Conservation (phyloP, 2,329 filamentous ascomycete genomes). For the Lachnellula arida region DNA sequence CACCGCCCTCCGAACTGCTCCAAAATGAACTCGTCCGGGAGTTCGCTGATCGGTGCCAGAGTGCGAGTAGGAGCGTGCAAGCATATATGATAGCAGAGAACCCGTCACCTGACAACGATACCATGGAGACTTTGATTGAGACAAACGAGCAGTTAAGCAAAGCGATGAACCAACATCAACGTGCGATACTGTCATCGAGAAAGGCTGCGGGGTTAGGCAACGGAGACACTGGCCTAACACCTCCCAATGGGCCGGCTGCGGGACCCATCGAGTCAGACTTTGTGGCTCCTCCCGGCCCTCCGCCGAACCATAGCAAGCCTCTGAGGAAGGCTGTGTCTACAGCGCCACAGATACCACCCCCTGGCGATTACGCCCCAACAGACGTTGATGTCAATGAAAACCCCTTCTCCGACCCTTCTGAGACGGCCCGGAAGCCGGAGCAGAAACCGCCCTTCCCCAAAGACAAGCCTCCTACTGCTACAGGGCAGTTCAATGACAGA, state of each 20-base stretch:
- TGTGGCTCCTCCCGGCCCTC: conserved; percentile 18
- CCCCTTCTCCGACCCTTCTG: conserved; percentile 28
- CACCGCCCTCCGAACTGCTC: conserved; percentile 69
- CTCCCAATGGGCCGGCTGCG: conserved; percentile 7
- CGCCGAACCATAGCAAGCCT: conserved; percentile 14
- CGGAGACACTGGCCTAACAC: conserved; percentile 12
- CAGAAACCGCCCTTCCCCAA: conserved; percentile 23
- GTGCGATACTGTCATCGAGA: conserved; percentile 63
- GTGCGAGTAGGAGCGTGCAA: conserved; percentile 77
- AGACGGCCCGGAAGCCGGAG: conserved; percentile 3
- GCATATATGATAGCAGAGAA: conserved; percentile 76
- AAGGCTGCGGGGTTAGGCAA: conserved; percentile 46
- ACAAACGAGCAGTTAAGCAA: conserved; percentile 87
- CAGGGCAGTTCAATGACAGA: conserved; percentile 28
- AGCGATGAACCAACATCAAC: conserved; percentile 78
- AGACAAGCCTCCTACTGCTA: conserved; percentile 18
- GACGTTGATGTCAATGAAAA: conserved; percentile 24
- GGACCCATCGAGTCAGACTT: conserved; percentile 17
- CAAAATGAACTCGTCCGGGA: conserved; percentile 87
- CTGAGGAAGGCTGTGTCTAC: conserved; percentile 3
- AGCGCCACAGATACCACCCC: conserved; percentile 24
- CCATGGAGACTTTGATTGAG: conserved; percentile 88
- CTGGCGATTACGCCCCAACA: conserved; percentile 25
- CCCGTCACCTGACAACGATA: conserved; percentile 84
- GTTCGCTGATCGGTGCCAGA: conserved; percentile 80